Evolutionary conservation across 805 yeast genomes (phyloP), one percentile per base, ranked within the genome.

Genomic region (Saturnispora silvae): DNA sequence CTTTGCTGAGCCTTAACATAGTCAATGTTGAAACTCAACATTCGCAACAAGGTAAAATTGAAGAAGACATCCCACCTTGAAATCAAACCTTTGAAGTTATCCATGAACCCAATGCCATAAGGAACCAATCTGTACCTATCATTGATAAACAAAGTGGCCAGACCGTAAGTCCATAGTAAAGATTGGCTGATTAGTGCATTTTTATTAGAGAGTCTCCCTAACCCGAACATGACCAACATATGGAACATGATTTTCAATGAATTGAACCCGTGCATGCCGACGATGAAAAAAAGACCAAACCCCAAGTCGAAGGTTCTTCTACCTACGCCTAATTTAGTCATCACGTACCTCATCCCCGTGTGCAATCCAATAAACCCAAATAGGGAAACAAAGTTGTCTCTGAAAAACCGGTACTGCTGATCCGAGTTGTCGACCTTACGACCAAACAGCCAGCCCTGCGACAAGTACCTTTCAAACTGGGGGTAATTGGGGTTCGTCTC

Each of bases 61-160:
- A 77, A 92, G 49, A 82, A 84, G 3, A 92, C 96, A 53, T 92
- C 96, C 99, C 99, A 92, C 49, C 97, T 69, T 14, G 75, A 67
- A 43, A 92, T 77, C 11, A 87, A 68, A 1, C 97, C 96, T 33
- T 70, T 68, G 47, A 71, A 79, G 1, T 70, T 68, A 50, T 85
- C 95, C 47, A 82, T 56, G 26, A 70, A 59, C 0, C 64, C 53
- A 8, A 52, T 48, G 0, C 72, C 77, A 33, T 70, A 67, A 17
- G 69, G 70, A 41, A 68, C 65, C 16, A 69, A 64, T 36, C 86
- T 65, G 43, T 65, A 75, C 36, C 60, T 63, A 48, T 83, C 94
- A 53, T 92, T 92, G 35, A 84, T 51, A 53, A 92, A 85, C 23
- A 92, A 63, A 0, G 87, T 65, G 5, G 66, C 69, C n/a, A 92